phyloP scores from a whole-genome alignment of 2,329 filamentous ascomycete genomes.

The Aspergillus niger region DNA sequence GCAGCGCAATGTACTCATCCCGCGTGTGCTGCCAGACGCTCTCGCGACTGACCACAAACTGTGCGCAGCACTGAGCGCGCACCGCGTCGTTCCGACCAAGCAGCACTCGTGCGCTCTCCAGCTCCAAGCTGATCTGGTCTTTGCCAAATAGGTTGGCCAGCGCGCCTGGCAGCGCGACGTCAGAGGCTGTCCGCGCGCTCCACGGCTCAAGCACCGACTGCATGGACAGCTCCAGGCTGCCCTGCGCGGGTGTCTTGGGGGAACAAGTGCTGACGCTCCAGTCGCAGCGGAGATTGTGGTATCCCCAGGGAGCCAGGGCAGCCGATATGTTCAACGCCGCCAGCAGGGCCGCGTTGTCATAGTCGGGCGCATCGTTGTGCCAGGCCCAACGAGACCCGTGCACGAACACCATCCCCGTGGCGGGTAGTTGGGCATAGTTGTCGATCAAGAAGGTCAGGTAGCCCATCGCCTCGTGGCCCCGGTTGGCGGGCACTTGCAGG shows the following conservation, averaged over 20 bases:
- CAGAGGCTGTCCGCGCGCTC: conserved; percentile 45
- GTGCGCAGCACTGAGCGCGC: conserved; percentile 57
- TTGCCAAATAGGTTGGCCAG: conserved; percentile 39
- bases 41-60: conserved; percentile 55
- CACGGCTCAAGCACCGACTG: conserved; percentile 46
- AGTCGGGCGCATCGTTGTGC: conserved; percentile 48
- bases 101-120: conserved; percentile 21
- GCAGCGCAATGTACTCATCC: conserved; percentile 55
- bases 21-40: conserved; percentile 52
- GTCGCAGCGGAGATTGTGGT: conserved; percentile 55
- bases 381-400: conserved; percentile 49
- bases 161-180: conserved; percentile 40
- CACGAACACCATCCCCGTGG: conserved; percentile 45
- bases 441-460: conserved; percentile 53
- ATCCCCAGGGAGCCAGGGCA: conserved; percentile 45
- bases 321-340: conserved; percentile 39
- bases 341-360: conserved; percentile 50
- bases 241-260: conserved; percentile 39
- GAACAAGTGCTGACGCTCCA: conserved; percentile 51
- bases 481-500: conserved; percentile 50
- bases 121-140: conserved; percentile 18
- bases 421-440: conserved; percentile 46
- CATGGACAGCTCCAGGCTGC: conserved; percentile 43
- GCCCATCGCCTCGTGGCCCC: conserved; percentile 51
- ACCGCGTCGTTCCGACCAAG: conserved; percentile 46